Base-by-base conservation (phyloP, 805 yeast genomes). In the Debaryomyces tyrocola region DNA sequence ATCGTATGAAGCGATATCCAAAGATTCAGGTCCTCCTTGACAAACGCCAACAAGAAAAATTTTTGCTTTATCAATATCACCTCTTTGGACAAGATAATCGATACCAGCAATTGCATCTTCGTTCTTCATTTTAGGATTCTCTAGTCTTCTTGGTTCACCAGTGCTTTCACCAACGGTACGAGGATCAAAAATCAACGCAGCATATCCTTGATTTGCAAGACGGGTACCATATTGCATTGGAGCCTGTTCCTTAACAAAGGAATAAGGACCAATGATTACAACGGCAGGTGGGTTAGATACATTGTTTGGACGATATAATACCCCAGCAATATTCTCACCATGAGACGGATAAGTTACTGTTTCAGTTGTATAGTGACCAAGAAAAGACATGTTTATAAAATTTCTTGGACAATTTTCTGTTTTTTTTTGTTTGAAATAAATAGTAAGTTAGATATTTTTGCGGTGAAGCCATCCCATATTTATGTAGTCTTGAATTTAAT, bases 51-150 rank as follows among this genome's bases (percentile, higher is more conserved):
- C 40, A 17, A 37, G 20, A 20, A 15, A 37, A 15, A 37, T 37
- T n/a, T 37, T 37, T 14, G 24, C n/a, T 17, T 17, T 17, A 17
- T 17, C 18, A 15, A 37, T 37, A 37, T 37, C 40, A n/a, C 20
- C 20, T n/a, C 40, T 17, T n/a, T 20, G 40, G 24, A 37, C 15
- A 37, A 37, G 40, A 17, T 20, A 37, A 24, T 37, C 40, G 18
- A 37, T 37, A 20, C 24, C 40, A 21, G 40, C 17, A 15, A 37
- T 24, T 11, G 20, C 17, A 20, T 37, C 40, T 37, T 37, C 40
- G 20, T 37, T 37, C 29, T 37, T 37, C 40, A 37, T 37, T 20
- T 37, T 37, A 15, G 40, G 40, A 37, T 37, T 37, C 29, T 37
- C 40, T 24, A 37, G 18, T 20, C 40, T 18, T 9, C 40, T 17